These are phyloP conservation scores for Penicillium parvum DNA, from an alignment of 495 filamentous ascomycete species.

Conservation along the genomic window DNA sequence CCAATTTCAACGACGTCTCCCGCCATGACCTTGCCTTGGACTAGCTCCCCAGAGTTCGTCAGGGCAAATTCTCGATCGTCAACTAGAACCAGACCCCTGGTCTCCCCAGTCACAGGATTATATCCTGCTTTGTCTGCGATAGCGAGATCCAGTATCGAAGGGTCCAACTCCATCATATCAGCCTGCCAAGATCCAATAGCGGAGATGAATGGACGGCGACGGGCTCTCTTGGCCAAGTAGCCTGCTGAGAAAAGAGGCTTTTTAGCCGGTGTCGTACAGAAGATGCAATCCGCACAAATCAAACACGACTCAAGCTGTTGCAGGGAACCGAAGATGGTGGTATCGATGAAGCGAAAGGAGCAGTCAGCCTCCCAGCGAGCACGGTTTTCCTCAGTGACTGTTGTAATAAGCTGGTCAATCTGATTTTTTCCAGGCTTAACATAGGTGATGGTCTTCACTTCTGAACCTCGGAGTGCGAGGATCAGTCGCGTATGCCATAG, in stretches of 20 bases:
- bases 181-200: constrained; percentile 16
- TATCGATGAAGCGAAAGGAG: neutral
- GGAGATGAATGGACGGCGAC: constrained; percentile 5
- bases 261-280: constrained; percentile 1
- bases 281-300: neutral
- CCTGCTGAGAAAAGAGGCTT: neutral
- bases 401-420: neutral
- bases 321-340: neutral
- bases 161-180: constrained; percentile 16
- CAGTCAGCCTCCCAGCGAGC: neutral
- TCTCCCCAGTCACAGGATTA: neutral
- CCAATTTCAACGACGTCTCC: neutral
- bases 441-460: constrained; percentile 1
- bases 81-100: neutral
- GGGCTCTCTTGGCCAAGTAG: neutral
- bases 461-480: neutral
- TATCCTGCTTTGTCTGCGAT: neutral
- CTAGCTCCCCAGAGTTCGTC: constrained; percentile 1
- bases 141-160: constrained; percentile 3
- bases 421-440: neutral
- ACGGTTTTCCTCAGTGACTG: neutral
- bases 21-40: neutral
- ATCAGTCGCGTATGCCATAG: constrained; percentile 4
- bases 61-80: constrained; percentile 2
- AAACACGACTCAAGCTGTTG: neutral